Evolutionary conservation across 768 basidiomycete genomes (phyloP).

Genomic region (Agaricus subrufescens): DNA sequence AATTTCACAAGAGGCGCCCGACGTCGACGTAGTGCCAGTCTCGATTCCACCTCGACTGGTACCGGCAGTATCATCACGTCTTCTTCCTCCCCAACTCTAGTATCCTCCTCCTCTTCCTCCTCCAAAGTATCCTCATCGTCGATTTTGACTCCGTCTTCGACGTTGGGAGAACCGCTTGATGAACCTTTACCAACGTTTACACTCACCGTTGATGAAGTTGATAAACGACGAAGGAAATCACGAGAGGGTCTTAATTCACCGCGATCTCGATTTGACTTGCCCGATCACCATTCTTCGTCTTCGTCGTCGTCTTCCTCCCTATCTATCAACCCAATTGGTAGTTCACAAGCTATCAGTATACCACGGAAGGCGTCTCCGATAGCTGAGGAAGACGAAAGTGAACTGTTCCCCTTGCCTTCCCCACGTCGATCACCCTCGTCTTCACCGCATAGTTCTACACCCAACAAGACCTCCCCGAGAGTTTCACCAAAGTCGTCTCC

Average conservation of each 20-base stretch:
- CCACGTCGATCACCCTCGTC: conserved; percentile 44
- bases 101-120: too few species aligned
- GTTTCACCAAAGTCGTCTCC: conserved; percentile 17
- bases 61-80: not conserved
- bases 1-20: conserved; percentile 60
- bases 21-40: conserved; percentile 48
- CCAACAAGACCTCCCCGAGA: conserved; percentile 13
- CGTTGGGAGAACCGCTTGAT: conserved; percentile 2
- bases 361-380: conserved; percentile 29
- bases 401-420: conserved; percentile 54
- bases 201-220: conserved; percentile 61
- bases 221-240: conserved; percentile 36
- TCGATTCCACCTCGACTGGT: conserved; percentile 17
- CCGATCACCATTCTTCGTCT: not conserved
- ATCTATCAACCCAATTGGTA: not conserved
- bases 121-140: too few species aligned
- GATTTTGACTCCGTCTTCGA: too few species aligned
- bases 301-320: not conserved
- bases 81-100: not conserved
- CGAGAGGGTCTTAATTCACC: not conserved
- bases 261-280: conserved; percentile 5
- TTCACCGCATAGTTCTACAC: not conserved
- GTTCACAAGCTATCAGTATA: conserved; percentile 11
- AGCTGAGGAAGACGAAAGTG: conserved; percentile 54
- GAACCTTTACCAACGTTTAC: conserved; percentile 22